phyloP scores from a whole-genome alignment of 2,329 filamentous ascomycete genomes.

The Penicillium sclerotiorum region DNA sequence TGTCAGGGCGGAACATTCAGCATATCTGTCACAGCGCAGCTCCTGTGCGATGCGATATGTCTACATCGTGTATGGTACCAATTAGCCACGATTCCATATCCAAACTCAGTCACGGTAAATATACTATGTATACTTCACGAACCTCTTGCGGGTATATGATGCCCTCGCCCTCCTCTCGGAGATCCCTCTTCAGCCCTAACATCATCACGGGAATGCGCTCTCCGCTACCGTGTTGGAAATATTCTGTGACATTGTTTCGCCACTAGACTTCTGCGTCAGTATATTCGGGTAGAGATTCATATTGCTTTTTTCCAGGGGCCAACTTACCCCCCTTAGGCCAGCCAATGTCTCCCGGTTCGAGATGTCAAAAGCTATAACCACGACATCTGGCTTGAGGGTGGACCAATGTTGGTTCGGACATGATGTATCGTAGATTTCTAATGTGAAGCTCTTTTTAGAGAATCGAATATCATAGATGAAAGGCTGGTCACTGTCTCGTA shows the following conservation, averaged over 20 bases:
- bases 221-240: conserved; percentile 53
- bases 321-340: conserved; percentile 47
- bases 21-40: conserved; percentile 64
- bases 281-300: no score
- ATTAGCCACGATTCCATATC: no score
- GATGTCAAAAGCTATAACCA: conserved; percentile 63
- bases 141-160: conserved; percentile 49
- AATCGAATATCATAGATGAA: conserved; percentile 62
- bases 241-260: conserved; percentile 46
- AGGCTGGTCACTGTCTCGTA: conserved; percentile 61
- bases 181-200: conserved; percentile 61
- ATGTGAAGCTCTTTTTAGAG: conserved; percentile 57
- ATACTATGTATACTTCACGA: conserved; percentile 23
- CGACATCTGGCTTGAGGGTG: conserved; percentile 55
- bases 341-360: conserved; percentile 54
- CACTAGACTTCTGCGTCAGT: conserved; percentile 40
- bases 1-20: conserved; percentile 64
- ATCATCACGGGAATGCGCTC: conserved; percentile 60
- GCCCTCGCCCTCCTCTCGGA: conserved; percentile 51
- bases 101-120: no score
- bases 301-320: no score
- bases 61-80: conserved; percentile 41
- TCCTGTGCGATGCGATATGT: conserved; percentile 62
- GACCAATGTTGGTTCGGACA: conserved; percentile 60
- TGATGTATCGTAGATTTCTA: conserved; percentile 61